Percentiles rank a stretch among this genome's conserved stretches.
These are phyloP conservation scores for Diaporthe destruens DNA, from an alignment of 2,329 filamentous ascomycete genomes.

Conservation along the genomic window DNA sequence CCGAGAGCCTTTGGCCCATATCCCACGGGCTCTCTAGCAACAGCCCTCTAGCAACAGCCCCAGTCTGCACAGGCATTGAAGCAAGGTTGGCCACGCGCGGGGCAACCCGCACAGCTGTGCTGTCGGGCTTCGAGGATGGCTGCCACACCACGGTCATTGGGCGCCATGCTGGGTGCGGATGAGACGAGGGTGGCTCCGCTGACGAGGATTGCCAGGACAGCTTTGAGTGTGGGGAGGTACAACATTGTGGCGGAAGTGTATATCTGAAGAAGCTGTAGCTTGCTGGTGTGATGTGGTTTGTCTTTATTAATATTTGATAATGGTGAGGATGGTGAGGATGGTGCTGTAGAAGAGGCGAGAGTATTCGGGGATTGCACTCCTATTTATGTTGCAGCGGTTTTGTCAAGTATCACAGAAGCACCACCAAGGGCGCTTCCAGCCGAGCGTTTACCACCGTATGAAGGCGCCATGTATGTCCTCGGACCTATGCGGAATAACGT, in stretches of 20 bases:
- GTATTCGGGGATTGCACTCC: neutral
- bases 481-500: too few relatives aligned
- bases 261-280: neutral
- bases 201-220: neutral
- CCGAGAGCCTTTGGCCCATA: too few relatives aligned
- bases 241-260: neutral
- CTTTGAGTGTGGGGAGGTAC: neutral
- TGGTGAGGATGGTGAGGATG: too few relatives aligned
- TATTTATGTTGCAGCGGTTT: neutral
- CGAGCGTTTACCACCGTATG: too few relatives aligned
- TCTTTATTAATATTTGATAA: too few relatives aligned
- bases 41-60: neutral
- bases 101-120: neutral
- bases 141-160: neutral
- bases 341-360: neutral
- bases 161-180: constrained; percentile 7
- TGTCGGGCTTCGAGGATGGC: neutral
- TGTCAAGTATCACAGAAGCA: neutral
- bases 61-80: neutral
- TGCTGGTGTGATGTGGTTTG: neutral
- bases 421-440: too few relatives aligned
- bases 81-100: neutral
- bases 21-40: too few relatives aligned
- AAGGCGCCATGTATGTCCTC: too few relatives aligned
- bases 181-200: neutral